These are phyloP conservation scores for Stephanodiscus triporus DNA, from an alignment of 108 stramenopile genomes.

Conservation along the genomic window DNA sequence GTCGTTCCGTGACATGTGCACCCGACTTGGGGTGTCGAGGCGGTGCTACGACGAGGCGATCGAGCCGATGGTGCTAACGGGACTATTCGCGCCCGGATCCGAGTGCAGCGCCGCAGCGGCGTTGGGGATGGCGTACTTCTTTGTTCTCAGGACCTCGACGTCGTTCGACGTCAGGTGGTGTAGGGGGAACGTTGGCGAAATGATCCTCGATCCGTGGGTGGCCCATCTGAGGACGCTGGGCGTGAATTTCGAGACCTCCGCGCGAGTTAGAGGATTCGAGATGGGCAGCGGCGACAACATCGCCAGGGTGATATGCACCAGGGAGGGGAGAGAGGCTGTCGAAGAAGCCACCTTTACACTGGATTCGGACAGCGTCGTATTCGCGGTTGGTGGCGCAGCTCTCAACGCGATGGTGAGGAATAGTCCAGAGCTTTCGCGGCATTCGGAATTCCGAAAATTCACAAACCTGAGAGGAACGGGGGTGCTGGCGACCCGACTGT, in stretches of 20 bases:
- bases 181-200: conserved; percentile 72
- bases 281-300: conserved; percentile 5
- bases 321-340: not conserved
- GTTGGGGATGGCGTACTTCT: conserved; percentile 88
- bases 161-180: conserved; percentile 88
- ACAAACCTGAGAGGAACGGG: conserved; percentile 74
- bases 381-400: conserved; percentile 76
- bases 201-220: conserved; percentile 80
- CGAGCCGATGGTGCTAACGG: conserved; percentile 86
- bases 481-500: conserved; percentile 78
- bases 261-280: conserved; percentile 59
- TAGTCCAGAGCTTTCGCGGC: conserved; percentile 55
- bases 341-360: conserved; percentile 7
- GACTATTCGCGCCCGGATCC: conserved; percentile 80
- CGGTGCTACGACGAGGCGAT: conserved; percentile 78
- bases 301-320: conserved; percentile 24
- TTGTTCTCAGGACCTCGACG: conserved; percentile 73
- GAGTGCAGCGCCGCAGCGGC: conserved; percentile 85
- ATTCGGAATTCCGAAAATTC: conserved; percentile 70
- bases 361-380: conserved; percentile 75
- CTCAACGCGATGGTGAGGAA: conserved; percentile 65
- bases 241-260: conserved; percentile 56
- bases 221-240: conserved; percentile 44
- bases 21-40: conserved; percentile 60
- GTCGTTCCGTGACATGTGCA: conserved; percentile 80